Percentiles rank a stretch among this genome's conserved stretches.
phyloP scores from a whole-genome alignment of 768 basidiomycete species.

The Boletus rubescentipes region DNA sequence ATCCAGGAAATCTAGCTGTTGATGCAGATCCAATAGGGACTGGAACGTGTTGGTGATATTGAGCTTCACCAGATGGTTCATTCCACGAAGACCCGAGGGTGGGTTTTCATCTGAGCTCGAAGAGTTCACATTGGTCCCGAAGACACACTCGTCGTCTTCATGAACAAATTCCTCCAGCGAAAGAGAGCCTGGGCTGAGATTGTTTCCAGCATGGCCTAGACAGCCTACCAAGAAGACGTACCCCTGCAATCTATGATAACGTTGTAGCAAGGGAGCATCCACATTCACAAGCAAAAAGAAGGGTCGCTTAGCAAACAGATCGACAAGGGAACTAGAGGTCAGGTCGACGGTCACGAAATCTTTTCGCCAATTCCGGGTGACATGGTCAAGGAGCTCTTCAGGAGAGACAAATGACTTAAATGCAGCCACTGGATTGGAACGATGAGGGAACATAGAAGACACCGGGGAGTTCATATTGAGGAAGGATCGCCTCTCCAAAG shows the following conservation, averaged over 20 bases:
- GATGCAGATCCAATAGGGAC: slow-evolving; percentile 50
- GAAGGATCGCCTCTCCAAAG: slow-evolving; percentile 15
- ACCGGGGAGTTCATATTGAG: slow-evolving; percentile 22
- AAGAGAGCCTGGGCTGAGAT: slow-evolving; percentile 16
- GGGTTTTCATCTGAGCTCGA: slow-evolving; percentile 21
- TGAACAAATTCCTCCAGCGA: slow-evolving; percentile 74
- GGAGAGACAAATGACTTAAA: slow-evolving; percentile 51
- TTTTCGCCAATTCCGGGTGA: slow-evolving; percentile 77
- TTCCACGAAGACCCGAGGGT: slow-evolving; percentile 18
- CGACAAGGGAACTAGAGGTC: slow-evolving; percentile 51
- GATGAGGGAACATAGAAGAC: slow-evolving; percentile 20
- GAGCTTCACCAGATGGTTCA: slow-evolving; percentile 53
- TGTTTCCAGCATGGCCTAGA: slow-evolving; percentile 9
- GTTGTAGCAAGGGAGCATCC: slow-evolving; percentile 75
- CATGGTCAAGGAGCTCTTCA: slow-evolving; percentile 61
- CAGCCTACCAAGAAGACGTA: slow-evolving; percentile 28
- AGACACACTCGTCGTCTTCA: slow-evolving; percentile 67
- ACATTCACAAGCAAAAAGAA: slow-evolving; percentile 85
- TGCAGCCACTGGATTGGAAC: slow-evolving; percentile 14
- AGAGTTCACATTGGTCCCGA: slow-evolving; percentile 40
- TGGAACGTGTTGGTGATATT: slow-evolving; percentile 65
- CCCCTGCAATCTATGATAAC: slow-evolving; percentile 62
- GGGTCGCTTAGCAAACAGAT: slow-evolving; percentile 77
- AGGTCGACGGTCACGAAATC: slow-evolving; percentile 84
- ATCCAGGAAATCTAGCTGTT: slow-evolving; percentile 66